Evolutionary conservation across 2,329 filamentous ascomycete species (phyloP), one percentile per base, ranked within the genome.

Genomic region (Trichophaea hybrida): DNA sequence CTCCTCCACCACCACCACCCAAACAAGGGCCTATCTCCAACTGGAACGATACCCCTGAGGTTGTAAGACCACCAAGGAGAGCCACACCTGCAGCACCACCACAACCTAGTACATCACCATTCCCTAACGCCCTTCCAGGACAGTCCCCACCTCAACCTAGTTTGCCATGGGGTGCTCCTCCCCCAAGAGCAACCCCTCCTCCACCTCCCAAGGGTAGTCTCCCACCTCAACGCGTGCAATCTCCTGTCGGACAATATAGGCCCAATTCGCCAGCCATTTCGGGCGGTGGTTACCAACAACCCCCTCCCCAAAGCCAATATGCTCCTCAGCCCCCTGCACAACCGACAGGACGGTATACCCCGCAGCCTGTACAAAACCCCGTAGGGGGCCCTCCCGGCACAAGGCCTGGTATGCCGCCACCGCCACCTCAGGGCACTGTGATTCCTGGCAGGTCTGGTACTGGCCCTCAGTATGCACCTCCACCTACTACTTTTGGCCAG

Each of bases 1-100:
- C 24, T 24, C 24, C 24, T 24, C 83, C 88, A 24, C 81, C 87
- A 15, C 81, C 86, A 7, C 82, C 81, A 69, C 76, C 80, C 59
- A 84, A 83, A 69, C 59, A 57, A 44, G 66, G 38, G 10, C 84
- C 85, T 64, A 83, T 84, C 64, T 81, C 84, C 33, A 85, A 86
- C 67, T 98, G 93, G 93, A 98, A 98, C 68, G 93, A 98, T 72
- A 85, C 94, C 55, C 93, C 93, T 1, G 80, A 95, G 68, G 86
- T 97, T 50, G 78, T 81, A 50, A 88, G 91, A 75, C 79, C 80
- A 12, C 79, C 84, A 24, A 82, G 90, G 66, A 81, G 84, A 70
- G 78, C 78, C 50, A 96, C 91, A 0, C 88, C 90, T 1, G 82
- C 78, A 58, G 75, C 81, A 17, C 69, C 70, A 35, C 70, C 74